Evolutionary conservation across 371 early-diverging fungal species (phyloP), one percentile per base, ranked within the genome.

Genomic region (Dinochytrium kinnereticum): DNA sequence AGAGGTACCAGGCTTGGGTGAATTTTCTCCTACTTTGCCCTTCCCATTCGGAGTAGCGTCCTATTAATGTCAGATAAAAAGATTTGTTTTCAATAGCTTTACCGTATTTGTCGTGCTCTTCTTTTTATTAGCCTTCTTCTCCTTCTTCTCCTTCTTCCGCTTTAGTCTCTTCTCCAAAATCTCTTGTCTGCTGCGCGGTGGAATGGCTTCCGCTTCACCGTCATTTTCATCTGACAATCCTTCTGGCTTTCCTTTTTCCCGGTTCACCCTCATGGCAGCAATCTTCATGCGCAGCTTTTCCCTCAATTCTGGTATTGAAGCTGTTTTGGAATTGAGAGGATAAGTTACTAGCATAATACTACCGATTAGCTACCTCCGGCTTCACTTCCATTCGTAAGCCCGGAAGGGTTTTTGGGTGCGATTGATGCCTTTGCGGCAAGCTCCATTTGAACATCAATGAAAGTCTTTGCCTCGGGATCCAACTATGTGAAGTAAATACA

Each of bases 81-180:
- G n/a, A n/a, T n/a, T n/a, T n/a, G n/a, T n/a, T n/a, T n/a, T n/a
- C n/a, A n/a, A n/a, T n/a, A n/a, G n/a, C n/a, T n/a, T n/a, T n/a
- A 44, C 44, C 44, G 7, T 7, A 44, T 7, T 44, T 7, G 44
- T 44, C 19, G 44, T 19, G 19, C 19, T 44, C 13, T 44, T 38
- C 36, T 38, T 59, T 78, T 76, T 72, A 72, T 74, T 70, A 40
- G 34, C 19, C 1, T 64, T 39, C 30, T 51, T 86, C 76, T 93
- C 89, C 61, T 88, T 83, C 67, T 88, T 88, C 76, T 88, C 89
- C 80, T 90, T 88, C 84, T 92, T 92, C 80, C 90, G 86, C 84
- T 91, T 90, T 76, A 88, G 80, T 72, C 95, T 90, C 75, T 86
- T 89, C 74, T 91, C 88, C 64, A 95, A 78, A 51, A 94, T 87